Conservation (phyloP, 73 alveolate genomes). For the Halteria grandinella region DNA sequence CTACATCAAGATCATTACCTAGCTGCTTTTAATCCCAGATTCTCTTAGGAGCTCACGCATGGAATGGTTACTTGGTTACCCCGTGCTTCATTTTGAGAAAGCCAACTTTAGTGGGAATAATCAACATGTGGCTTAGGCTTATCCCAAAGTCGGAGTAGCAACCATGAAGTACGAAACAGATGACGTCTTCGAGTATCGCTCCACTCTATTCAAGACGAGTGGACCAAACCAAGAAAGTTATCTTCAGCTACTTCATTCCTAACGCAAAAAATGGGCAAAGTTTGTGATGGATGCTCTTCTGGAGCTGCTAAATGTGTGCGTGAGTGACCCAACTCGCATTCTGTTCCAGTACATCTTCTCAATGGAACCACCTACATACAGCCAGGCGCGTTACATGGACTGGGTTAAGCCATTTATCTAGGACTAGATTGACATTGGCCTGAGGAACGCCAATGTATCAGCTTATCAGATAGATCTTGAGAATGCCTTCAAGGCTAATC, state of each 20-base stretch:
- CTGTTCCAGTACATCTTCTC: conserved; percentile 5
- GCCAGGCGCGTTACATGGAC: conserved; percentile 39
- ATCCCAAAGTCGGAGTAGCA: conserved; percentile 11
- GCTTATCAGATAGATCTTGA: background rate
- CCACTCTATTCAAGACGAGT: conserved; percentile 21
- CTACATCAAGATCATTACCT: background rate
- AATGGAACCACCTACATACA: conserved; percentile 66
- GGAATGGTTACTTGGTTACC: conserved; percentile 44
- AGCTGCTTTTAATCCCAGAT: background rate
- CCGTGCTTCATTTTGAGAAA: conserved; percentile 6
- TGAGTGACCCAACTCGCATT: conserved; percentile 4
- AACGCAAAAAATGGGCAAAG: conserved; percentile 30
- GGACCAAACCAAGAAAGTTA: conserved; percentile 3
- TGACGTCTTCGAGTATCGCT: conserved; percentile 39
- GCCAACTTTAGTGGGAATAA: background rate
- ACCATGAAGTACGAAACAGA: background rate
- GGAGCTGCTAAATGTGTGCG: background rate
- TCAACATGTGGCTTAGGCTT: background rate
- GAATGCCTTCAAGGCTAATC: too few species aligned
- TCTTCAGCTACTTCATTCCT: conserved; percentile 11
- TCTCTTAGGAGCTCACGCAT: background rate
- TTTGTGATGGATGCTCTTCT: background rate
- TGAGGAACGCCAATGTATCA: background rate
- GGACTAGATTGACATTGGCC: background rate
- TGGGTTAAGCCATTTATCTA: conserved; percentile 57